Percentiles rank a stretch among this genome's conserved stretches.
phyloP scores from a whole-genome alignment of 1,284 basidiomycete genomes.

The Fistulina hepatica region DNA sequence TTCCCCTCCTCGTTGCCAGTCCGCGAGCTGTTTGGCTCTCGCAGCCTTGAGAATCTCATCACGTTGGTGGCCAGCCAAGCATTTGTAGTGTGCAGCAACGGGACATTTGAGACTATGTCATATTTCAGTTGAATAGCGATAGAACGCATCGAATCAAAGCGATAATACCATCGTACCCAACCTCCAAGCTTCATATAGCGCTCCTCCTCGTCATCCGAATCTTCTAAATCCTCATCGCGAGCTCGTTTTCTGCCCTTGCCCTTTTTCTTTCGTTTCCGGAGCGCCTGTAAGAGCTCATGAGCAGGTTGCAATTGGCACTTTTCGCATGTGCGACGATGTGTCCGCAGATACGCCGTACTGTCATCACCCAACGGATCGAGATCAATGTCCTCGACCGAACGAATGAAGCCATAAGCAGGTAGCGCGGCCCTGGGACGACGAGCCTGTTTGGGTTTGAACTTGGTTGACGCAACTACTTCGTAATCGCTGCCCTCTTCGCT shows the following conservation, averaged over 20 bases:
- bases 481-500: conserved; percentile 24
- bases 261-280: conserved; percentile 29
- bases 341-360: conserved; percentile 39
- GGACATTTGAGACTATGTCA: conserved; percentile 59
- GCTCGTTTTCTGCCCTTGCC: conserved; percentile 33
- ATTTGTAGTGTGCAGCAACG: conserved; percentile 71
- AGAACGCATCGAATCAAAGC: conserved; percentile 2
- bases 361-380: conserved; percentile 49
- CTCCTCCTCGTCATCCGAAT: conserved; percentile 49
- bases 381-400: conserved; percentile 44
- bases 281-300: conserved; percentile 36
- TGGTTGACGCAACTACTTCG: conserved; percentile 11
- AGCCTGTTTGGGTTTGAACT: conserved; percentile 15
- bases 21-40: conserved; percentile 36
- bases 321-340: conserved; percentile 57
- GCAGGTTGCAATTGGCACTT: conserved; percentile 55
- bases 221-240: conserved; percentile 34
- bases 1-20: conserved; percentile 25
- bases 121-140: conserved; percentile 8
- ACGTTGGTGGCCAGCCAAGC: conserved; percentile 53
- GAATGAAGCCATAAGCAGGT: conserved; percentile 59
- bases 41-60: conserved; percentile 64
- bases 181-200: conserved; percentile 52
- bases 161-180: conserved; percentile 76
- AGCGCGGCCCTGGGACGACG: conserved; percentile 33